Evolutionary conservation across 192 early-diverging fungal species (phyloP).

Genomic region (Podila horticola): DNA sequence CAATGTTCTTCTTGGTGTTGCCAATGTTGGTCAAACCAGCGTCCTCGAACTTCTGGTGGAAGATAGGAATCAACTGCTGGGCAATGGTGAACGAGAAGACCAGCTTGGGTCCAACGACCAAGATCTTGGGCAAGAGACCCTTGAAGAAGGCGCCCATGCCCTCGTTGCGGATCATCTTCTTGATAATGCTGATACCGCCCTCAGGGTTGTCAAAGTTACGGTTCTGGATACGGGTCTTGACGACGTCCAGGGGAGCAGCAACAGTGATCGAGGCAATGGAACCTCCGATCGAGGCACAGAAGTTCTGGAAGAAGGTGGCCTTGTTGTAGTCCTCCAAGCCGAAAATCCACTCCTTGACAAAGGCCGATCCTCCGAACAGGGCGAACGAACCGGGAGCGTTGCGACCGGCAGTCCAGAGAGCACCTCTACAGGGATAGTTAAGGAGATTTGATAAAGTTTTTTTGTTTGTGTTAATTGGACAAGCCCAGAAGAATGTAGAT

Average conservation of each 20-base stretch:
- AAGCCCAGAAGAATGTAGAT: no score
- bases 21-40: conserved; percentile 53
- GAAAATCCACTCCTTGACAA: conserved; percentile 95
- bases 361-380: conserved; percentile 91
- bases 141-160: conserved; percentile 96
- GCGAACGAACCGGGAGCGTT: conserved; percentile 99
- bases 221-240: conserved; percentile 99
- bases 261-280: conserved; percentile 94
- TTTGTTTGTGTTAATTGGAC: neutral
- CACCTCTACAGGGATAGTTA: conserved; percentile 66
- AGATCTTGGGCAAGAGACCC: conserved; percentile 88
- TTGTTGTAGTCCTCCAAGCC: conserved; percentile 89
- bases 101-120: conserved; percentile 95
- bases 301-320: conserved; percentile 99
- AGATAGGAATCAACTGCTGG: conserved; percentile 91
- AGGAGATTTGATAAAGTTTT: neutral
- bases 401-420: conserved; percentile 95
- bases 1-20: conserved; percentile 11
- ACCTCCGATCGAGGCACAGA: conserved; percentile 94
- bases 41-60: conserved; percentile 64
- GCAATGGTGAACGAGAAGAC: conserved; percentile 98
- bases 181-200: conserved; percentile 87
- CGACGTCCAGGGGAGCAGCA: conserved; percentile 96
- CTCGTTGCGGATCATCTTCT: conserved; percentile 91
- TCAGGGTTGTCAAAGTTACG: conserved; percentile 89